Evolutionary conservation across 441 rosid species (phyloP), one percentile per base, ranked within the genome.

Genomic region (Mallotus repandus): DNA sequence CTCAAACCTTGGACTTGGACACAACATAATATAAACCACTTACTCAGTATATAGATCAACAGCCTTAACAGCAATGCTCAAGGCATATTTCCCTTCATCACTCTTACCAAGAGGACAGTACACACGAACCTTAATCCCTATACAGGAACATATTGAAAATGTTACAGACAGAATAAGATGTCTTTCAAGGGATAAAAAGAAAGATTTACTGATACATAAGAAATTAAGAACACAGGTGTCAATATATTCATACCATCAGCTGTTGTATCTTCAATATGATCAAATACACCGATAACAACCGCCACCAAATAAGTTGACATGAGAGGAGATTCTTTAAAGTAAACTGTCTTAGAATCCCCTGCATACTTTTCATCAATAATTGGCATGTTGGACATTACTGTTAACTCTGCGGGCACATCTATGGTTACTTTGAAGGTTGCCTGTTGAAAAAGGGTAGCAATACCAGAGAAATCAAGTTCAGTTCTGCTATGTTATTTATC

Each of bases 271-370:
- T 85, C 86, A 16, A 85, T 67, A 59, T 76, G 56, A 78, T 80
- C 81, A 32, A 82, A 81, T 11, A 73, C 61, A 62, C 88, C 88
- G 55, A 83, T 75, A 21, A 85, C 84, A 52, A 83, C 15, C 2
- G 85, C 88, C 73, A 83, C 81, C 77, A 85, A 73, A 80, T 81
- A 85, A 65, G 85, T 83, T 54, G 88, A 85, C 86, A 85, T 81
- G 58, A 72, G 66, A 2, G 77, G 86, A 55, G 86, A 76, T 65
- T 74, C 81, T 56, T 83, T 35, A 13, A 85, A 85, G 64, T 63
- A 67, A 63, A 85, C 81, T 21, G 78, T 82, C 76, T 82, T 86
- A 8, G 29, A 46, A 52, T 77, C 25, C 18, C 81, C 82, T 57
- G 52, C 16, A 22, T 71, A 32, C 77, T 77, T 38, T 38, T 77